A percentile compares a stretch with the other conserved stretches of the same genome.
Evolutionary conservation across 208 protist genomes (phyloP).

Genomic region (Phytomonas sp.): DNA sequence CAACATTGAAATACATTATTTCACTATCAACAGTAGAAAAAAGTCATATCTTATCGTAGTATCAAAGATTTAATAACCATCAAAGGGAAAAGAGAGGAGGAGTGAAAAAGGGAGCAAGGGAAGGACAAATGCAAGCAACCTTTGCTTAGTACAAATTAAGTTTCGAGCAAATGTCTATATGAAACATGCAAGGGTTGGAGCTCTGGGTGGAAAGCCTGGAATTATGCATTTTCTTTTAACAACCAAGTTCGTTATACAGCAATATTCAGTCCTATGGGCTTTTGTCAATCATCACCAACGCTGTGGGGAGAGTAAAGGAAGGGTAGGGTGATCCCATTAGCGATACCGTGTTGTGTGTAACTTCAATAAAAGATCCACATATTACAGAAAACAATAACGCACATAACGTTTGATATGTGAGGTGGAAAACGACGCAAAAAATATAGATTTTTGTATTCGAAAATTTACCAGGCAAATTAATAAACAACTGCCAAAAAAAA

Average conservation of each 20-base stretch:
- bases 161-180: background rate
- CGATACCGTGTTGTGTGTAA: background rate
- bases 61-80: background rate
- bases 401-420: background rate
- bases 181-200: background rate
- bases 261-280: background rate
- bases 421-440: constrained; percentile 5
- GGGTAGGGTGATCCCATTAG: background rate
- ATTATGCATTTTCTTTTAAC: background rate
- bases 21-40: background rate
- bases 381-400: background rate
- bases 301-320: background rate
- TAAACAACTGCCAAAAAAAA: background rate
- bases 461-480: background rate
- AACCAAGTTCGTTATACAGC: background rate
- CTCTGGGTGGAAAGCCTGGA: background rate
- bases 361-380: background rate
- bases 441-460: background rate
- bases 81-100: background rate
- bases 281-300: background rate
- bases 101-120: too few species aligned
- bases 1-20: background rate
- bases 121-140: background rate
- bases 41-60: background rate
- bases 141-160: background rate